A percentile compares a stretch with the other conserved stretches of the same genome.
phyloP scores from a whole-genome alignment of 2,329 filamentous ascomycete genomes.

The Pseudodiploospora longispora region DNA sequence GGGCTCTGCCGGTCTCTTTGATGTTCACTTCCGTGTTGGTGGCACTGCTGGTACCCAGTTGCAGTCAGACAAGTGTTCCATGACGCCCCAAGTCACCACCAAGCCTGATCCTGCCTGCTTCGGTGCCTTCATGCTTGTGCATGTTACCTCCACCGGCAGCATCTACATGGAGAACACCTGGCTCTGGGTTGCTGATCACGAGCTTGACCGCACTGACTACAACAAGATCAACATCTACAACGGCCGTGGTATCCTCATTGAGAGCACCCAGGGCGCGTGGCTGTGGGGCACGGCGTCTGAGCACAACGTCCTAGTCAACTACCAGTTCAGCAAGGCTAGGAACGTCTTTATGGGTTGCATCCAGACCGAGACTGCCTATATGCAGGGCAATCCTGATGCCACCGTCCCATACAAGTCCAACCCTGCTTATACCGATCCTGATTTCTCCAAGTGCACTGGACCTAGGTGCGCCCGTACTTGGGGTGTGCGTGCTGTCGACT shows the following conservation, averaged over 20 bases:
- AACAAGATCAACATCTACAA: slow-evolving; percentile 83
- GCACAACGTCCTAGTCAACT: slow-evolving; percentile 68
- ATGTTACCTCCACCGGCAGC: slow-evolving; percentile 53
- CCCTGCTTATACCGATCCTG: slow-evolving; percentile 54
- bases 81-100: slow-evolving; percentile 59
- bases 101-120: slow-evolving; percentile 59
- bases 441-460: slow-evolving; percentile 52
- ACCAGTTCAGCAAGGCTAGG: slow-evolving; percentile 69
- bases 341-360: slow-evolving; percentile 78
- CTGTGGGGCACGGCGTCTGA: slow-evolving; percentile 68
- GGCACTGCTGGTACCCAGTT: slow-evolving; percentile 78
- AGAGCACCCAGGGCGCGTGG: slow-evolving; percentile 69
- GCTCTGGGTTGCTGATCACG: slow-evolving; percentile 88
- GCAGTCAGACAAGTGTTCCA: slow-evolving; percentile 70
- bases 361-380: slow-evolving; percentile 86
- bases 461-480: slow-evolving; percentile 63
- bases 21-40: slow-evolving; percentile 90
- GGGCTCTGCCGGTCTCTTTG: slow-evolving; percentile 78
- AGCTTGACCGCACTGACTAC: slow-evolving; percentile 66
- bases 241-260: slow-evolving; percentile 73
- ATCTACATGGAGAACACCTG: slow-evolving; percentile 83
- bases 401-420: slow-evolving; percentile 56
- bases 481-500: slow-evolving; percentile 65
- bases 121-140: slow-evolving; percentile 64
- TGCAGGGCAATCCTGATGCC: slow-evolving; percentile 74